Base-by-base conservation (phyloP, 2,329 filamentous ascomycete species). In the Pseudogymnoascus sp. region DNA sequence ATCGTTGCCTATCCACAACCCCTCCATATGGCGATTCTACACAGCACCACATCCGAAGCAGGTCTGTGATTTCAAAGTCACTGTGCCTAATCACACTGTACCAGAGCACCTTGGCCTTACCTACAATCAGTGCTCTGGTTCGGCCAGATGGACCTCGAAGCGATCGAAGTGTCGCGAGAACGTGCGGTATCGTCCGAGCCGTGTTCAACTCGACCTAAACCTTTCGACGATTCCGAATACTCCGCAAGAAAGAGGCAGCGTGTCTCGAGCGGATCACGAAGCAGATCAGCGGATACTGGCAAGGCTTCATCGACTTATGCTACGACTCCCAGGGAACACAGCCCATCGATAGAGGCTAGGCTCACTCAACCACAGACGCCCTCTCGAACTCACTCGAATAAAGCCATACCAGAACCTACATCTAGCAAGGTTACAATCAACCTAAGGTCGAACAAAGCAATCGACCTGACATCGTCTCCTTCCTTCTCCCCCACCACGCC, bases 401-500 rank as follows among this genome's bases (percentile, higher is more conserved):
- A 75, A 60, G 71, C 72, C 52, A 65, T 72, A 31, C 18, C 75
- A 16, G 79, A 78, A 40, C 77, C 78, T 38, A 78, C 80, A 37
- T 83, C 83, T 2, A 86, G 81, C 72, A 80, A 77, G 69, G 81
- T 87, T 59, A 87, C 84, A 8, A 80, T 87, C 61, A 87, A 86
- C 69, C 75, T 87, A 59, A 81, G 84, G 80, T 80, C 67, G 69
- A 73, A 64, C 74, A 76, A 75, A 14, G 71, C 72, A 45, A 72
- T 76, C 58, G 76, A 79, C 21, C 72, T 74, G 14, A 75, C 75
- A 28, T 73, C 77, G 16, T 78, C 79, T 21, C 79, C 77, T 3
- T 76, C 81, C 3, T 66, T 74, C 11, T 81, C 81, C 6, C 77
- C 77, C 28, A 71, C 71, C 45, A 72, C 71, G 55, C 68, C 67